Evolutionary conservation across 164 flowering plant species (phyloP), one percentile per base, ranked within the genome.

Genomic region (Litsea cubeba): DNA sequence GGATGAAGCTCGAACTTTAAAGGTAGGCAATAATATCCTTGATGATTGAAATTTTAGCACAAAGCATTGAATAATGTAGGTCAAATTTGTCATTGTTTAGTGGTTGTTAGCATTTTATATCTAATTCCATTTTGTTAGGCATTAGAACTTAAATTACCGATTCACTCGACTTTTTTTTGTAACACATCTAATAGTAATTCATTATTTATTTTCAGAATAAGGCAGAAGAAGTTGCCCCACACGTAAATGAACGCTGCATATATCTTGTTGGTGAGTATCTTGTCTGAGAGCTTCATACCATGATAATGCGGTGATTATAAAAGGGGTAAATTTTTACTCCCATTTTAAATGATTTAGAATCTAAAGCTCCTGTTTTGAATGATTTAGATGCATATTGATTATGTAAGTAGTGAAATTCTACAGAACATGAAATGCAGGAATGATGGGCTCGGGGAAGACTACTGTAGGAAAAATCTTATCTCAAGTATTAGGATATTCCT

Each of bases 391-490:
- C 23, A 25, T 26, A 30, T 17, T 15, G n/a, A 30, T 46, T 68
- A 18, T 30, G 10, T 40, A 22, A 26, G 11, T 49, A 46, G n/a
- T 25, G 74, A 18, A 70, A 75, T 11, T 57, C 24, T 40, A 20
- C 68, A 35, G 17, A 24, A 70, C 70, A 17, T 67, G 46, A 71
- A 54, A 69, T 86, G 80, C 85, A 95, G 99, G 99, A 75, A 90
- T 96, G 97, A 96, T 96, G 99, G 98, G 99, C 35, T 94, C 97
- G 77, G 99, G 99, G 5, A 96, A 96, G 81, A 94, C 98, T 54
- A 96, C 98, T 23, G 89, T 94, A 12, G 99, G 99, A 71, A 89
- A 85, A 83, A 79, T 96, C 74, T 73, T 96, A 76, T 79, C 99
- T 0, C 89, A 90, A 81, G 90, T 79, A 69, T 86, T 96, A 68